These are phyloP conservation scores for Globisporangium radiosum DNA, from an alignment of 352 stramenopile species.

Conservation along the genomic window DNA sequence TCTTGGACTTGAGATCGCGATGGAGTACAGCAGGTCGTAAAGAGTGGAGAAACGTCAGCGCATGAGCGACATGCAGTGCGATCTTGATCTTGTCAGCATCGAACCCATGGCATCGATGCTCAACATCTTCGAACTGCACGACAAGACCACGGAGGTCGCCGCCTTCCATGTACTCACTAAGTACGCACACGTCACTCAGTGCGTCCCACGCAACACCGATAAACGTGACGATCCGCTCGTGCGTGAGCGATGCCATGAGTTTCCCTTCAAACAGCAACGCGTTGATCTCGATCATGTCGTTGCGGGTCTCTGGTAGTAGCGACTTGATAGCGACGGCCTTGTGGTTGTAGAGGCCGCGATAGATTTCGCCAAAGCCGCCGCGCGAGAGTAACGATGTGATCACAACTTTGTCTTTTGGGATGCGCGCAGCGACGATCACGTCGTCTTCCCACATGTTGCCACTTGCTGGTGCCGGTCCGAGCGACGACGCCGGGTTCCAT, in stretches of 20 bases:
- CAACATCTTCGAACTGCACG: conserved; percentile 17
- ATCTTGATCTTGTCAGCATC: conserved; percentile 48
- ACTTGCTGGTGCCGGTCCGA: background rate
- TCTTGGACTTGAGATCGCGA: conserved; percentile 45
- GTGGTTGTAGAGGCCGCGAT: conserved; percentile 16
- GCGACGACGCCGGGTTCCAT: too few relatives aligned
- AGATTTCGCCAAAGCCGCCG: conserved; percentile 28
- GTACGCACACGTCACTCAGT: conserved; percentile 26
- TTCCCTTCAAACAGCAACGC: conserved; percentile 32
- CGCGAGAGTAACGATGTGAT: conserved; percentile 15
- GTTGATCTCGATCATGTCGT: conserved; percentile 20
- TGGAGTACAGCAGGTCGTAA: conserved; percentile 33
- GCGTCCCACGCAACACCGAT: conserved; percentile 37
- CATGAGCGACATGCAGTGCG: conserved; percentile 32
- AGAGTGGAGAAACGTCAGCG: conserved; percentile 40
- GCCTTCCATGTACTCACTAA: conserved; percentile 40
- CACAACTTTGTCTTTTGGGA: conserved; percentile 21
- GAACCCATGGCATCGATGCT: conserved; percentile 28
- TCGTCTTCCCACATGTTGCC: conserved; percentile 19
- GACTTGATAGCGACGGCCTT: conserved; percentile 19
- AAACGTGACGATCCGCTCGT: conserved; percentile 35
- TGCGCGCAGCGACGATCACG: conserved; percentile 16
- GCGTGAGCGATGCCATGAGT: conserved; percentile 33
- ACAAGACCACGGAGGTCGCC: conserved; percentile 30
- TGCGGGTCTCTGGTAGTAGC: conserved; percentile 14